These are phyloP conservation scores for Zanthoxylum bungeanum DNA, from an alignment of 345 rosid genomes.

Conservation along the genomic window DNA sequence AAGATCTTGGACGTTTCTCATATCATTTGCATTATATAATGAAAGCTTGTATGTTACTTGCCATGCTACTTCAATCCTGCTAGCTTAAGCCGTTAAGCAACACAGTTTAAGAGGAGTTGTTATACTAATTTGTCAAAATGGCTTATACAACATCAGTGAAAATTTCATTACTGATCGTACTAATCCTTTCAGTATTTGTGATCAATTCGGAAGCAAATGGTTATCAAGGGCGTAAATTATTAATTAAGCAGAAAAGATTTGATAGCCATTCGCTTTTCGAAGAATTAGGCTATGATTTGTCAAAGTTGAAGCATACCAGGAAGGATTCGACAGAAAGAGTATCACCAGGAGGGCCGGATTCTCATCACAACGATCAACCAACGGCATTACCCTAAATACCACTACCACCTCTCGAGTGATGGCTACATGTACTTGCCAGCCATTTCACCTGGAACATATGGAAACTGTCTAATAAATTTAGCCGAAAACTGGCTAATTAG, in stretches of 20 bases:
- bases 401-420: too few relatives aligned
- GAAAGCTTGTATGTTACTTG: background rate
- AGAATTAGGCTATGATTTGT: slow-evolving; percentile 17
- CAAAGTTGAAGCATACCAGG: slow-evolving; percentile 11
- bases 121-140: slow-evolving; percentile 10
- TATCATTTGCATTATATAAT: slow-evolving; percentile 15
- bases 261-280: slow-evolving; percentile 19
- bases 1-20: slow-evolving; percentile 4
- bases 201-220: slow-evolving; percentile 12
- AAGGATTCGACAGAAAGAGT: slow-evolving; percentile 15
- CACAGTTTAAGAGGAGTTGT: too few relatives aligned
- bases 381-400: slow-evolving; percentile 15
- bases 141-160: slow-evolving; percentile 7
- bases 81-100: background rate
- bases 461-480: background rate
- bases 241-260: slow-evolving; percentile 11
- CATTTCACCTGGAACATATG: background rate
- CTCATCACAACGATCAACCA: slow-evolving; percentile 25
- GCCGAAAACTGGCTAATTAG: background rate
- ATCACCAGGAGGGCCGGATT: slow-evolving; percentile 41
- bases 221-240: slow-evolving; percentile 8
- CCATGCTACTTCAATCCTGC: background rate
- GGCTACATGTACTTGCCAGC: background rate
- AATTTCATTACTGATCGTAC: slow-evolving; percentile 20
- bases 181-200: slow-evolving; percentile 17